These are phyloP conservation scores for Trichoderma atrobrunneum DNA, from an alignment of 2,329 filamentous ascomycete genomes.

Conservation along the genomic window DNA sequence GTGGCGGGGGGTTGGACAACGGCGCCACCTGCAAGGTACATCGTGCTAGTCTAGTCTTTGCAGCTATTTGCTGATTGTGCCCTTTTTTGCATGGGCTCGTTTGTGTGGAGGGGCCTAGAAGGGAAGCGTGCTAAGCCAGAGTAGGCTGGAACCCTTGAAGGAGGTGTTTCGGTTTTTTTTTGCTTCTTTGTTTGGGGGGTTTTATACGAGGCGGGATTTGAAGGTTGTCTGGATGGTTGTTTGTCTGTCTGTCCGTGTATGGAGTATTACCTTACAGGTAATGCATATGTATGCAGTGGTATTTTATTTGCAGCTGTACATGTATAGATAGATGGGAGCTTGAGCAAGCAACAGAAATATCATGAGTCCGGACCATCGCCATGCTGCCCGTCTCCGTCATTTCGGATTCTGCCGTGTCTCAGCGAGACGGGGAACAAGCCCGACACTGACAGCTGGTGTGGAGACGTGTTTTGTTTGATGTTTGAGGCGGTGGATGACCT, in stretches of 20 bases:
- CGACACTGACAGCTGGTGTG: neutral
- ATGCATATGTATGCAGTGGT: too few species aligned
- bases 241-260: neutral
- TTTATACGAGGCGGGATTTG: neutral
- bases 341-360: neutral
- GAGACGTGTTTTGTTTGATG: neutral
- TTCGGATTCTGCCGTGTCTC: neutral
- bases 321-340: too few species aligned
- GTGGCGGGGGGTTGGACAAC: neutral
- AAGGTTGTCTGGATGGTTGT: neutral
- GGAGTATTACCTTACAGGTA: too few species aligned
- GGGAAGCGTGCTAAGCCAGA: neutral
- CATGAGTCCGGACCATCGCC: too few species aligned
- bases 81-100: neutral
- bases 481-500: neutral
- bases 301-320: too few species aligned
- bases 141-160: neutral
- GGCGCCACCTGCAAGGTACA: conserved; percentile 15
- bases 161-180: neutral
- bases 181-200: neutral
- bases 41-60: neutral
- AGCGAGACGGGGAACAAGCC: neutral
- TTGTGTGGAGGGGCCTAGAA: neutral
- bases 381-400: neutral
- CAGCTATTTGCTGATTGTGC: neutral